phyloP scores from a whole-genome alignment of 2,329 filamentous ascomycete genomes.

The Didymella sp. region DNA sequence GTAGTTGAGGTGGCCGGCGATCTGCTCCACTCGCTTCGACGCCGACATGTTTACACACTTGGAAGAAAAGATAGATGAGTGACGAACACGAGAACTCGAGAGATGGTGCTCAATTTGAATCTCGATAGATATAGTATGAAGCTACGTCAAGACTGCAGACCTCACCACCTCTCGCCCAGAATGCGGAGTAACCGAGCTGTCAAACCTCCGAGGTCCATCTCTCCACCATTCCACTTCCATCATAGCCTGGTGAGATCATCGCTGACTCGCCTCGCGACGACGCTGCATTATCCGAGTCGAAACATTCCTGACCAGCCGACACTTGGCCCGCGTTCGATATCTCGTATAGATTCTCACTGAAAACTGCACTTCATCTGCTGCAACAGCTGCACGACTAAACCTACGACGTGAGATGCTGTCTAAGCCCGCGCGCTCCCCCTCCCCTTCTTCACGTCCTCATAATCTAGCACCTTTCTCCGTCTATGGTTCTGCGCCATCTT shows the following conservation, averaged over 20 bases:
- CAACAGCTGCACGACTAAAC: no score
- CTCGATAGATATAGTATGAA: no score
- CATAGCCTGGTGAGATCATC: neutral
- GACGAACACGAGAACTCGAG: no score
- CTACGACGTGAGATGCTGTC: neutral
- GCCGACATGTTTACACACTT: conserved; percentile 18
- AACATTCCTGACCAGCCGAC: no score
- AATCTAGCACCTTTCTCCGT: conserved; percentile 55
- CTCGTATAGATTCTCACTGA: no score
- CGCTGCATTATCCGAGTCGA: neutral
- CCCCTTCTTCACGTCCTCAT: conserved; percentile 27
- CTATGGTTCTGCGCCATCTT: conserved; percentile 58
- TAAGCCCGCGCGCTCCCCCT: neutral
- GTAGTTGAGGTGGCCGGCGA: conserved; percentile 81
- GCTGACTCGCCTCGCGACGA: neutral
- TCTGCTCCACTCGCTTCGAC: conserved; percentile 66
- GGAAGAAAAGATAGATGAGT: no score
- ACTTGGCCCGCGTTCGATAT: no score
- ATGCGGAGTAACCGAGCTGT: conserved; percentile 15
- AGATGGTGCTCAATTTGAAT: no score
- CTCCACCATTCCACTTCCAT: neutral
- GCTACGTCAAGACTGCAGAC: neutral
- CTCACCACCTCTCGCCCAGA: neutral
- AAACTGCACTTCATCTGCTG: no score
- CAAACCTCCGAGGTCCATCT: conserved; percentile 2